Evolutionary conservation across 192 early-diverging fungal genomes (phyloP), one percentile per base, ranked within the genome.

Genomic region (Coemansia sp.): DNA sequence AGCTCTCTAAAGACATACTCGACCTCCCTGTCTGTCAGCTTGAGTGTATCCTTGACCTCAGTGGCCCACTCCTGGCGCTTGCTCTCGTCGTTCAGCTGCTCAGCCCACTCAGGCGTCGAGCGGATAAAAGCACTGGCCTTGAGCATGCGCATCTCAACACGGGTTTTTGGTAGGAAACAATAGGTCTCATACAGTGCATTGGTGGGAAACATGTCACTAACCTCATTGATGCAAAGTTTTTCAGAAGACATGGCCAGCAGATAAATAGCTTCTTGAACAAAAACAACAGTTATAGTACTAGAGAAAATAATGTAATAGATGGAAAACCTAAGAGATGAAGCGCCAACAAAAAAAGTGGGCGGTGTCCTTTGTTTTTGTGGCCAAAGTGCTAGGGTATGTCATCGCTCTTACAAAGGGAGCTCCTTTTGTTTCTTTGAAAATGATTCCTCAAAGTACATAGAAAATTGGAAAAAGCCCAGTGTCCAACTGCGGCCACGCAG

Each of bases 1-100:
- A 62, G 60, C 34, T 62, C 60, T 38, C 38, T 16, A 62, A 62
- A 39, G 33, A 62, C 34, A 39, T 62, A 62, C 8, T n/a, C 34
- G n/a, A 62, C 60, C 5, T 62, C 60, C 7, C 9, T 39, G 60
- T 62, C 60, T 6, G 34, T 20, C 60, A 62, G n/a, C 5, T 62
- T 16, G 29, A 57, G 16, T 5, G 11, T 16, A 13, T 38, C n/a
- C 31, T 62, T 20, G 53, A 57, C 53, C 8, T 33, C 29, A 0
- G 53, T 31, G 3, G 29, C 27, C 53, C 24, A 57, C 29, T 57
- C 53, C 29, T 57, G 53, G 53, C 53, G 27, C 29, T 57, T 57
- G 27, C 29, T 33, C 53, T 57, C 53, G 9, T 33, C 27, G 6
- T 62, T 10, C n/a, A 62, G 60, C 7, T 62, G 53, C 9, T 31